Percentiles rank a stretch among this genome's conserved stretches.
Evolutionary conservation across 169 alveolate genomes (phyloP).

Genomic region (Perkinsus marinus): DNA sequence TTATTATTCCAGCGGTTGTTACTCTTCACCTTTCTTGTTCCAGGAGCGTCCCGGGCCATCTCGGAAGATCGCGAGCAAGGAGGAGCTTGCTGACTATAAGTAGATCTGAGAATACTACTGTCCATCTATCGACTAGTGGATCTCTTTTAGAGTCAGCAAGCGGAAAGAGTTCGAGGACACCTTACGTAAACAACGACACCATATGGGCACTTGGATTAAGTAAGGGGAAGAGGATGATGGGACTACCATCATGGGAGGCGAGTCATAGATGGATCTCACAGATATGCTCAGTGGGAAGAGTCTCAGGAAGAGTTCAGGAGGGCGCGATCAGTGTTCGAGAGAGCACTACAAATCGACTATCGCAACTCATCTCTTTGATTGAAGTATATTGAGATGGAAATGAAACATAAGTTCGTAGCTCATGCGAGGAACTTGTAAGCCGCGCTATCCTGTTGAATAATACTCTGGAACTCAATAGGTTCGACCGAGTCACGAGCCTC

Average conservation of each 20-base stretch:
- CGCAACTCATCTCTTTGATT: slow-evolving; percentile 84
- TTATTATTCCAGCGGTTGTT: background rate
- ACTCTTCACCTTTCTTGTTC: background rate
- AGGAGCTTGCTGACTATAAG: slow-evolving; percentile 82
- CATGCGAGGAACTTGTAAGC: slow-evolving; percentile 57
- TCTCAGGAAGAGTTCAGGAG: slow-evolving; percentile 75
- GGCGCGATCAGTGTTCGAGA: slow-evolving; percentile 89
- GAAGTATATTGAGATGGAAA: slow-evolving; percentile 94
- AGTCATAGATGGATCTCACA: background rate
- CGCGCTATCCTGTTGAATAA: background rate
- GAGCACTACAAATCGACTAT: slow-evolving; percentile 90
- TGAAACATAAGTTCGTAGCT: slow-evolving; percentile 82
- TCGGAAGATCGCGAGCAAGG: slow-evolving; percentile 73
- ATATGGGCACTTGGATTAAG: slow-evolving; percentile 88
- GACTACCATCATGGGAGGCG: too few relatives aligned
- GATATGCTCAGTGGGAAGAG: slow-evolving; percentile 95
- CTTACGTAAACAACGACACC: slow-evolving; percentile 81
- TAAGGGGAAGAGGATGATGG: background rate
- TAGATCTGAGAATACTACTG: background rate
- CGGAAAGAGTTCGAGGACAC: slow-evolving; percentile 91
- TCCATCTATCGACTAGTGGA: background rate
- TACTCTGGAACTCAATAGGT: slow-evolving; percentile 21
- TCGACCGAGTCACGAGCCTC: slow-evolving; percentile 88
- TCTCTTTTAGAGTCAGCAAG: slow-evolving; percentile 50
- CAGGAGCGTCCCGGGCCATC: slow-evolving; percentile 52